Percentiles rank a stretch among this genome's conserved stretches.
phyloP scores from a whole-genome alignment of 129 eudicot species.

The Kitagawia praeruptora region DNA sequence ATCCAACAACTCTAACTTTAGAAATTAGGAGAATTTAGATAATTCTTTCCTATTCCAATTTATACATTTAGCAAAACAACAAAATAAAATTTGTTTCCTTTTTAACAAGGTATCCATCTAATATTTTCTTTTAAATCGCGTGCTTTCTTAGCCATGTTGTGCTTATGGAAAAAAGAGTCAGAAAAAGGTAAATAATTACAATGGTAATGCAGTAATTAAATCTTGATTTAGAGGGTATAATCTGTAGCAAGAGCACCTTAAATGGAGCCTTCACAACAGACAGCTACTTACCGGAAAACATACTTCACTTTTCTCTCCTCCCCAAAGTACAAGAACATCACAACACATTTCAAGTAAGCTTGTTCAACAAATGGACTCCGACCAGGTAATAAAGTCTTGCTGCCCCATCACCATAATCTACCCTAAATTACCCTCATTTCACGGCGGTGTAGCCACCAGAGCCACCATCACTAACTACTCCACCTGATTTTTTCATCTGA shows the following conservation, averaged over 20 bases:
- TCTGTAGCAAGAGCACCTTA: neutral
- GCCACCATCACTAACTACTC: neutral
- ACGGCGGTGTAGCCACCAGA: neutral
- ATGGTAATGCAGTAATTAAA: neutral
- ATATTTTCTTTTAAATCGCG: neutral
- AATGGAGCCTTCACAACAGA: neutral
- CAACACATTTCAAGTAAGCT: neutral
- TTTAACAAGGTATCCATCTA: neutral
- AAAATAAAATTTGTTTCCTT: no score
- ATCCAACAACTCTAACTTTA: no score
- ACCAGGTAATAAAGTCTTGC: conserved; percentile 26
- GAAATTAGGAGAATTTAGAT: no score
- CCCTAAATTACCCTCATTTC: neutral
- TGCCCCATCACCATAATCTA: conserved; percentile 4
- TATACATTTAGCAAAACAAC: no score
- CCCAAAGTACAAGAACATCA: conserved; percentile 3
- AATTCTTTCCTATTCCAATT: no score
- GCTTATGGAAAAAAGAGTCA: no score
- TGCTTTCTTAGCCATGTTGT: no score
- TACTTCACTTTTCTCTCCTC: neutral
- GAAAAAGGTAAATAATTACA: no score
- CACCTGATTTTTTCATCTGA: conserved; percentile 7
- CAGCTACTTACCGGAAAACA: neutral
- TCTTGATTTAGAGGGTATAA: neutral
- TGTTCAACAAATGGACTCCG: conserved; percentile 25